These are phyloP conservation scores for Carex scoparia DNA, from an alignment of 176 grass and related monocot species.

Conservation along the genomic window DNA sequence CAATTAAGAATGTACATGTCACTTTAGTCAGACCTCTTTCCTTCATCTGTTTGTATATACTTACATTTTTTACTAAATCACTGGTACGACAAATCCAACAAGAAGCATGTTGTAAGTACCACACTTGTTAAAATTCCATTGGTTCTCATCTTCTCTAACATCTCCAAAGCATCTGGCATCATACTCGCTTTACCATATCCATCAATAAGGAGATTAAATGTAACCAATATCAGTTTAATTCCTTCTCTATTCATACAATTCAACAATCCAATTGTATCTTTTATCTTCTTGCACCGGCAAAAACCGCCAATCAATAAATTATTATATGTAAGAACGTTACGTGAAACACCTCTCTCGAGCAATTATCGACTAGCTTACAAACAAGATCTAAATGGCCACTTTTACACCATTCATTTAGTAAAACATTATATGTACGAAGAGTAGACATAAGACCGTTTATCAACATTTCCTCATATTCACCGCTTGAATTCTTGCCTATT, in stretches of 20 bases:
- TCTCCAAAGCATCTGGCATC: conserved; percentile 39
- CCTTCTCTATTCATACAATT: conserved; percentile 34
- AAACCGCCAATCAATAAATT: conserved; percentile 36
- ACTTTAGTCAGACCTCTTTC: conserved; percentile 42
- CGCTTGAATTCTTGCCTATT: too few species aligned
- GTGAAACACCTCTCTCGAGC: conserved; percentile 34
- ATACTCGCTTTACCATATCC: conserved; percentile 55
- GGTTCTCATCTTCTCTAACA: conserved; percentile 54
- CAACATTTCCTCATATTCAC: conserved; percentile 40
- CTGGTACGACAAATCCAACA: conserved; percentile 39
- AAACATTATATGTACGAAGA: conserved; percentile 53
- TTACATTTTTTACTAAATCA: conserved; percentile 36
- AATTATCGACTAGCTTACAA: conserved; percentile 45
- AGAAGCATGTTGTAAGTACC: conserved; percentile 53
- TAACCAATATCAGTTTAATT: conserved; percentile 42
- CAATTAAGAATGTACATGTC: conserved; percentile 63
- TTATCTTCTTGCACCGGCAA: conserved; percentile 31
- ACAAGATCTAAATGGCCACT: conserved; percentile 33
- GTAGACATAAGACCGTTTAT: conserved; percentile 35
- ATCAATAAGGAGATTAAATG: conserved; percentile 62
- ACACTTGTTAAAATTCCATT: conserved; percentile 30
- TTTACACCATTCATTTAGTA: conserved; percentile 46
- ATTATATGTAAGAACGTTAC: conserved; percentile 57
- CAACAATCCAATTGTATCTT: conserved; percentile 36
- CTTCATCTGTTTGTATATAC: conserved; percentile 52